Evolutionary conservation across 352 stramenopile species (phyloP), one percentile per base, ranked within the genome.

Genomic region (Phytophthora palmivora): DNA sequence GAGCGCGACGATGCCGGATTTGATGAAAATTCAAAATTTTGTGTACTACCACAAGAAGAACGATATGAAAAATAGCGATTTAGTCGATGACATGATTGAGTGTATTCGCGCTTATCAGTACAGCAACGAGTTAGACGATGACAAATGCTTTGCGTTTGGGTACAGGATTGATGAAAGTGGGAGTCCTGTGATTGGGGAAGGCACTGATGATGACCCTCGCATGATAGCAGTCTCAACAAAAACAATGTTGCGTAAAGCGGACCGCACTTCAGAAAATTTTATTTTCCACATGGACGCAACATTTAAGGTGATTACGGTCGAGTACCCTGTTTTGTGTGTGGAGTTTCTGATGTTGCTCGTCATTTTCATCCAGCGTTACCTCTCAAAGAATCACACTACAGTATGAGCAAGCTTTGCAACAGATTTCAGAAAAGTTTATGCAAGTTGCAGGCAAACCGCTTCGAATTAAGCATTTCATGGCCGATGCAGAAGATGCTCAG

Each of bases 41-140:
- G 43, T 50, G 4, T 50, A 50, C 43, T 37, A 50, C n/a, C 24
- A 50, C 26, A 50, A 34, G 15, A 50, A 15, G 26, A 24, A 15
- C 2, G 6, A 21, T n/a, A 12, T 50, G 22, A 50, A 50, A 4
- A 37, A 50, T 14, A 37, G 24, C 2, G 43, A 38, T 22, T 6
- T 50, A 15, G 22, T 39, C 1, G 43, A 50, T 0, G 43, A 50
- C 6, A 28, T 50, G 22, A n/a, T 50, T 21, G 26, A 24, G 6
- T 38, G 37, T 24, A 9, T 15, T 37, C 12, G 21, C 6, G n/a
- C n/a, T n/a, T n/a, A n/a, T n/a, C 15, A 14, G 3, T 50, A 38
- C 24, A 21, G 14, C n/a, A 22, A 3, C 14, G 15, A 6, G 2
- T n/a, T 50, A 8, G n/a, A 38, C 24, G 43, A 50, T 2, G 16